Base-by-base conservation (phyloP, 208 protist genomes). In the Willaertia magna region DNA sequence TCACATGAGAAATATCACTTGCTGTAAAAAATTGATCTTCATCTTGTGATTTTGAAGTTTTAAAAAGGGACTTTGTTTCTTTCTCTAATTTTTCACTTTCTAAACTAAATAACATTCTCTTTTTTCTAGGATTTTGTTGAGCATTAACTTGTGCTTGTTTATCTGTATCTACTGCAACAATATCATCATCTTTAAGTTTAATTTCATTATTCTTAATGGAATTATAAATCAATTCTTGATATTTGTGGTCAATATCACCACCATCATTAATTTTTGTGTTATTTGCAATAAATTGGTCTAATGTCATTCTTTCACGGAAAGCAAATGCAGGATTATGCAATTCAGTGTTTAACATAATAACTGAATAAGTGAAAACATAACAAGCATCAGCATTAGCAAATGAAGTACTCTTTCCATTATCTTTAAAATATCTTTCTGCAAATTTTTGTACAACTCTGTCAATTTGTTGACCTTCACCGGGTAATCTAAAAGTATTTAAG, bases 231-330 rank as follows among this genome's bases (percentile, higher is more conserved):
- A 16, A 48, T 78, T 90, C 88, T 42, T 98, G 90, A 79, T 94
- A 98, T 20, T 83, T 42, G 1, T 79, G 14, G 14, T 26, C 40
- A 30, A 79, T n/a, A 76, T 95, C 90, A 44, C 94, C 90, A 79
- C 92, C 94, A 83, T 98, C 94, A 91, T 99, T 97, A 86, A 97
- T 97, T 87, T 95, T 94, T n/a, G 93, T 90, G 90, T 98, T 98
- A 90, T 98, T 98, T 55, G 88, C 90, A 48, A 95, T 84, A 88
- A 98, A 99, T 82, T 96, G 95, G 12, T 90, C 90, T 46, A 94
- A 87, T 51, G 95, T 96, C 93, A 99, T 98, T 86, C 96, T 96
- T 40, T 95, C 94, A 43, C 93, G 40, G 22, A 44, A 55, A 55
- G 18, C 42, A 14, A 83, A 55, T 7, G 43, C 14, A 43, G 43